These are phyloP conservation scores for Agaricus sinodeliciosus DNA, from an alignment of 768 basidiomycete genomes.

Conservation along the genomic window DNA sequence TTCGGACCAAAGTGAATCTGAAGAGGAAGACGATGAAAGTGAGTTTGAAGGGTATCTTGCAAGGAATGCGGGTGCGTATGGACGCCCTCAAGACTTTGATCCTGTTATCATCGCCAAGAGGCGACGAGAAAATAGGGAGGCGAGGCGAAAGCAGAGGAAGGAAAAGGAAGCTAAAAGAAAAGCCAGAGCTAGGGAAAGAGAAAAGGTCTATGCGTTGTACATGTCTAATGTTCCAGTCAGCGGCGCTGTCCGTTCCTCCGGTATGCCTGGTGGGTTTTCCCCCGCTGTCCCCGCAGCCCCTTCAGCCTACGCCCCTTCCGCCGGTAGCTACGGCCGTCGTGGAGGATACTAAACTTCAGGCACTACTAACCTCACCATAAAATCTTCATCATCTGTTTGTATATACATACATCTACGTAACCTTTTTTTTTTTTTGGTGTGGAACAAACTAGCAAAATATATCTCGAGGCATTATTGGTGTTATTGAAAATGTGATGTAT, in stretches of 20 bases:
- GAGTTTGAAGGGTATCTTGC: conserved; percentile 18
- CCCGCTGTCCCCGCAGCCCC: neutral
- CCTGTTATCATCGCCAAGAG: conserved; percentile 38
- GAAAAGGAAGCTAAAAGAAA: conserved; percentile 59
- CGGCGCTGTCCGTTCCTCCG: conserved; percentile 10
- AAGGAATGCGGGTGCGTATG: conserved; percentile 1
- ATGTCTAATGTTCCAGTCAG: conserved; percentile 39
- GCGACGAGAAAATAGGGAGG: conserved; percentile 49
- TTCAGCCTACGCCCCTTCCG: neutral
- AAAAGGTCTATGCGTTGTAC: conserved; percentile 48
- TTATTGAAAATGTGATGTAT: conserved; percentile 2
- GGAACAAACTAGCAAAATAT: neutral
- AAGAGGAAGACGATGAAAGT: conserved; percentile 32
- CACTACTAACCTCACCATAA: neutral
- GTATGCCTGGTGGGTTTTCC: conserved; percentile 19
- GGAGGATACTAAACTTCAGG: conserved; percentile 12
- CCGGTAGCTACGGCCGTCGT: conserved; percentile 9
- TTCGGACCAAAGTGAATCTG: conserved; percentile 29
- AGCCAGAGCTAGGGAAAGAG: conserved; percentile 53
- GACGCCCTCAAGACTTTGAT: neutral
- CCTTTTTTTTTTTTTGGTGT: neutral
- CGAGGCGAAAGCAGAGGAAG: conserved; percentile 54
- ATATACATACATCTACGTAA: neutral
- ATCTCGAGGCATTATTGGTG: neutral
- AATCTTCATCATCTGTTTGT: too few relatives aligned